Percentiles rank a stretch among this genome's conserved stretches.
These are phyloP conservation scores for Poteriospumella lacustris DNA, from an alignment of 108 stramenopile genomes.

Conservation along the genomic window DNA sequence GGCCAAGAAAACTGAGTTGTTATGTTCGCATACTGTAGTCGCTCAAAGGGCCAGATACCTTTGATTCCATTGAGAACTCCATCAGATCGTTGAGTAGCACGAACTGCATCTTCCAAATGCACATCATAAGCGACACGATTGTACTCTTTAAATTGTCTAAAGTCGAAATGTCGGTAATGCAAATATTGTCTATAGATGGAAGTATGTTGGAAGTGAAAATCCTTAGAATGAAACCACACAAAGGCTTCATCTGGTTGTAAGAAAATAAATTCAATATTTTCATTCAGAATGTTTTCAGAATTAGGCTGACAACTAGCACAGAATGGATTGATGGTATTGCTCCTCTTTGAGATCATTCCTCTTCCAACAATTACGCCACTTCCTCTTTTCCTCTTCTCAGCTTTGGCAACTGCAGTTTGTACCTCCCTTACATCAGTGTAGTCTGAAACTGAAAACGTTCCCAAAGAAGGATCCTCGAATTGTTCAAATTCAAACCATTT, in stretches of 20 bases:
- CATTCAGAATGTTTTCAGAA: slow-evolving; percentile 1
- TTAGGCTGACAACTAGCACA: slow-evolving; percentile 7
- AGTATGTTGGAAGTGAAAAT: slow-evolving; percentile 8
- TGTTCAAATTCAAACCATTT: slow-evolving; percentile 1
- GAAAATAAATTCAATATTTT: background rate
- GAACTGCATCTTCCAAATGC: slow-evolving; percentile 10
- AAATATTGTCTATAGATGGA: background rate
- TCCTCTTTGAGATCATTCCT: background rate
- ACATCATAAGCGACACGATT: background rate
- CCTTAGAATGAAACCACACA: slow-evolving; percentile 9
- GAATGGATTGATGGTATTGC: slow-evolving; percentile 10
- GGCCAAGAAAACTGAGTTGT: background rate
- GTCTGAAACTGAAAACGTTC: slow-evolving; percentile 7
- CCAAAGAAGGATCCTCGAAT: slow-evolving; percentile 15
- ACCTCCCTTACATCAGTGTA: slow-evolving; percentile 13
- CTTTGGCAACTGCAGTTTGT: slow-evolving; percentile 16
- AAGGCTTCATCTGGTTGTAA: background rate
- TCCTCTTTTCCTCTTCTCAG: background rate
- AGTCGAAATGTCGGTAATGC: slow-evolving; percentile 17
- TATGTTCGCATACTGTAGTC: background rate
- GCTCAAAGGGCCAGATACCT: slow-evolving; percentile 15
- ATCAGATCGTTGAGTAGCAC: background rate
- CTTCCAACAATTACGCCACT: background rate
- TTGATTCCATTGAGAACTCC: slow-evolving; percentile 17
- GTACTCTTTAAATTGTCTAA: slow-evolving; percentile 11